Evolutionary conservation across 2,329 filamentous ascomycete species (phyloP).

Genomic region (Colletotrichum orchidophilum): DNA sequence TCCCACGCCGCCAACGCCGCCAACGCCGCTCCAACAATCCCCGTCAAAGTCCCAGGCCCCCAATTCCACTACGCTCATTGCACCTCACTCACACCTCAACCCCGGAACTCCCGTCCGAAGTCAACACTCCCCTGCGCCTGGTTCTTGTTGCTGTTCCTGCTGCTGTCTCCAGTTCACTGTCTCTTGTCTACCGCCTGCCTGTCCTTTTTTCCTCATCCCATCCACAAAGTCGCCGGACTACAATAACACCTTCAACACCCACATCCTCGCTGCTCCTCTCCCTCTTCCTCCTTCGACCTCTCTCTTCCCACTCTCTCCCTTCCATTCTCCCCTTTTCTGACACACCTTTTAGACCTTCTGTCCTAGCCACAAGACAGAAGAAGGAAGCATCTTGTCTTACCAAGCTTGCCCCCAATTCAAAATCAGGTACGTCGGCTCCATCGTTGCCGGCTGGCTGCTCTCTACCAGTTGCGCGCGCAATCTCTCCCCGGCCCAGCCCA

Average conservation of each 20-base stretch:
- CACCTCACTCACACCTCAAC: constrained; percentile 12
- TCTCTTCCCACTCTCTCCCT: constrained; percentile 29
- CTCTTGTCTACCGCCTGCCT: constrained; percentile 1
- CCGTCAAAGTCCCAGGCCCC: background rate
- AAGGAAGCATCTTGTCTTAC: constrained; percentile 28
- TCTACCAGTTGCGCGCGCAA: background rate
- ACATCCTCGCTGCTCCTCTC: background rate
- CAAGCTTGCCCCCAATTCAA: constrained; percentile 13
- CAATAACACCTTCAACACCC: constrained; percentile 28
- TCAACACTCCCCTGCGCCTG: background rate
- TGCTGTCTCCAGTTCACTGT: constrained; percentile 7
- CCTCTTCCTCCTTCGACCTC: constrained; percentile 16
- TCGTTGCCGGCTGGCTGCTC: background rate
- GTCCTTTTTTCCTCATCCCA: background rate
- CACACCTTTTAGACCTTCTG: constrained; percentile 27
- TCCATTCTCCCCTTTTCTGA: constrained; percentile 32
- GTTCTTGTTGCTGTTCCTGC: background rate
- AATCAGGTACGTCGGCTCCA: constrained; percentile 21
- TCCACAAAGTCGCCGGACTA: constrained; percentile 14
- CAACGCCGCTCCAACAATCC: background rate
- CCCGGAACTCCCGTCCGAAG: constrained; percentile 23
- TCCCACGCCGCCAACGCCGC: background rate
- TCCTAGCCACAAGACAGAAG: constrained; percentile 28
- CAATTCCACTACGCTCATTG: constrained; percentile 6
- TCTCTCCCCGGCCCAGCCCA: background rate